Conservation (phyloP, 192 early-diverging fungal species). For the Cetraspora pellucida region DNA sequence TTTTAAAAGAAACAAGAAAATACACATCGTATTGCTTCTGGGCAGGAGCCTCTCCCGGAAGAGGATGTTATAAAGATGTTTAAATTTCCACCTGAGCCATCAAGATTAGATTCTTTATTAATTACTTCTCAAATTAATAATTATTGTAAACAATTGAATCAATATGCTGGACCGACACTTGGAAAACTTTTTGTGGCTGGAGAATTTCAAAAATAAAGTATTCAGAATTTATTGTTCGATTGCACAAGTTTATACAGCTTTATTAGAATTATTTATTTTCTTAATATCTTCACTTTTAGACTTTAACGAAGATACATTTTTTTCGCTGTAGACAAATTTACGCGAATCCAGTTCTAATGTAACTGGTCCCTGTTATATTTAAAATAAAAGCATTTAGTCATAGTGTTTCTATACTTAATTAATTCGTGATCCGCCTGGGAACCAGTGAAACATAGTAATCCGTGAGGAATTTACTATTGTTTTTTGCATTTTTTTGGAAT, state of each 20-base stretch:
- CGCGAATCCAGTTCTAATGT: conserved; percentile 60
- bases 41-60: conserved; percentile 75
- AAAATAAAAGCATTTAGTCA: background rate
- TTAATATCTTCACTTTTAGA: too few relatives aligned
- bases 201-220: conserved; percentile 68
- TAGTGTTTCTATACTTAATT: too few relatives aligned
- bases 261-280: too few relatives aligned
- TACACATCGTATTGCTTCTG: conserved; percentile 61
- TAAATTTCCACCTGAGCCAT: conserved; percentile 82
- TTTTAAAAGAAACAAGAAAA: conserved; percentile 71
- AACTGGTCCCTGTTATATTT: conserved; percentile 45
- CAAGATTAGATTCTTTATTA: conserved; percentile 87
- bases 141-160: conserved; percentile 88
- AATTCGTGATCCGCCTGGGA: too few relatives aligned
- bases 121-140: conserved; percentile 91
- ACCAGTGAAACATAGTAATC: too few relatives aligned
- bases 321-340: conserved; percentile 50
- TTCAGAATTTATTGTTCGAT: too few relatives aligned
- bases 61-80: conserved; percentile 74
- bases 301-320: too few relatives aligned
- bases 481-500: too few relatives aligned
- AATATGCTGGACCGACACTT: conserved; percentile 93
- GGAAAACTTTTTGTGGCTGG: conserved; percentile 86
- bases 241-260: too few relatives aligned
- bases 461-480: too few relatives aligned